phyloP scores from a whole-genome alignment of 2,329 filamentous ascomycete genomes.

The Arthrobotrys musiformis region DNA sequence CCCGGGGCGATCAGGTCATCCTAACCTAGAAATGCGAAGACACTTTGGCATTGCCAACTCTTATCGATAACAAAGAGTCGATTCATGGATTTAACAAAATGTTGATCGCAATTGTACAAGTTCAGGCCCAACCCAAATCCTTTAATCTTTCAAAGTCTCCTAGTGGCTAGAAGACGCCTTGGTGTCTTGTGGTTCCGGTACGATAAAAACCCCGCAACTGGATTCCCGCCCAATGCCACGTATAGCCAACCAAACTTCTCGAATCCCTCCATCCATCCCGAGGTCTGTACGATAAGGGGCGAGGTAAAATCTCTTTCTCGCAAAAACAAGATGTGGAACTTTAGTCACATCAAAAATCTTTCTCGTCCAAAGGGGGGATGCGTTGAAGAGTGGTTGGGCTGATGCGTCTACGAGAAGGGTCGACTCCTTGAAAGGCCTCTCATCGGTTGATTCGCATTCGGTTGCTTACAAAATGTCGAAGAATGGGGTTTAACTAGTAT shows the following conservation, averaged over 20 bases:
- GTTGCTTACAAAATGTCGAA: background rate
- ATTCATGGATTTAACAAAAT: background rate
- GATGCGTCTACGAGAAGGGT: slow-evolving; percentile 29
- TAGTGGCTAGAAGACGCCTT: slow-evolving; percentile 7
- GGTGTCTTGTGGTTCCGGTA: background rate
- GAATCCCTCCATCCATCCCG: background rate
- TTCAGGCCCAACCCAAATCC: background rate
- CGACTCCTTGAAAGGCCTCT: slow-evolving; percentile 18
- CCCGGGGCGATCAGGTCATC: background rate
- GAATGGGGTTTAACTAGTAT: background rate
- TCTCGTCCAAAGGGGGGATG: background rate
- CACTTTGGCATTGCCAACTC: slow-evolving; percentile 1
- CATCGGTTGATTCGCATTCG: slow-evolving; percentile 4
- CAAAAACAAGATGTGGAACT: background rate
- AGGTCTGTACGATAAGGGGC: background rate
- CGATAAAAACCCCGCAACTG: slow-evolving; percentile 37
- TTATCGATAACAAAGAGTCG: background rate
- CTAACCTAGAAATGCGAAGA: slow-evolving; percentile 6
- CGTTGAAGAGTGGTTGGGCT: slow-evolving; percentile 41
- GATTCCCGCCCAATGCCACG: slow-evolving; percentile 37
- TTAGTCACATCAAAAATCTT: background rate
- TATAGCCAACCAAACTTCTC: slow-evolving; percentile 16
- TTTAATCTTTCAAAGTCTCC: background rate
- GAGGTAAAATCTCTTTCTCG: background rate
- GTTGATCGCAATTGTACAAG: slow-evolving; percentile 23